Evolutionary conservation across 176 grass and related monocot genomes (phyloP), one percentile per base, ranked within the genome.

Genomic region (Otatea glauca): DNA sequence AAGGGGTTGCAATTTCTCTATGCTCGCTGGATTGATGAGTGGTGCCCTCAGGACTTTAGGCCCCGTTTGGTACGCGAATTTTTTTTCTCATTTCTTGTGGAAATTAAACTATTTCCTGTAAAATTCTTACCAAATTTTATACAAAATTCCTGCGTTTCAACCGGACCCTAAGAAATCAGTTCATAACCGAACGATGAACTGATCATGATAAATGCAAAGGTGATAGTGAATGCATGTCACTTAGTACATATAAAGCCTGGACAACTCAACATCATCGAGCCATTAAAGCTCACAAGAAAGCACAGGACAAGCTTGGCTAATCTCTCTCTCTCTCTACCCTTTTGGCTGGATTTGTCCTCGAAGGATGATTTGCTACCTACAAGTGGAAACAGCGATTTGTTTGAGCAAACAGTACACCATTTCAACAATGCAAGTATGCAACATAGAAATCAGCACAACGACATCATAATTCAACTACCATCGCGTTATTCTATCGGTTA

Each of bases 211-310:
- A n/a, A n/a, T n/a, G n/a, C n/a, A n/a, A n/a, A n/a, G n/a, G n/a
- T n/a, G n/a, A n/a, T n/a, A n/a, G n/a, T n/a, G n/a, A 78, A 83
- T 88, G 54, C 54, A n/a, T 41, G 51, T 10, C 20, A 69, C 73
- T 35, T 69, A 69, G 41, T 53, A 64, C 14, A n/a, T n/a, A 56
- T 58, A 70, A 82, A 21, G 80, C 17, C 14, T 18, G 15, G 8
- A 14, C 39, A 54, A 48, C 24, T 18, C 39, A 48, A 45, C 74
- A 9, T 45, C n/a, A 25, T 66, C 12, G 6, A 16, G 37, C 41
- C 41, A 72, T 56, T 35, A 68, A 76, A 77, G 59, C 39, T 29
- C 78, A 39, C 10, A 80, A 14, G 49, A 80, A 68, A 54, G 39
- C 32, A 60, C 20, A 38, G 62, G 51, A 65, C 9, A 75, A n/a